Evolutionary conservation across 306 rosid genomes (phyloP).

Genomic region (Arachis stenosperma): DNA sequence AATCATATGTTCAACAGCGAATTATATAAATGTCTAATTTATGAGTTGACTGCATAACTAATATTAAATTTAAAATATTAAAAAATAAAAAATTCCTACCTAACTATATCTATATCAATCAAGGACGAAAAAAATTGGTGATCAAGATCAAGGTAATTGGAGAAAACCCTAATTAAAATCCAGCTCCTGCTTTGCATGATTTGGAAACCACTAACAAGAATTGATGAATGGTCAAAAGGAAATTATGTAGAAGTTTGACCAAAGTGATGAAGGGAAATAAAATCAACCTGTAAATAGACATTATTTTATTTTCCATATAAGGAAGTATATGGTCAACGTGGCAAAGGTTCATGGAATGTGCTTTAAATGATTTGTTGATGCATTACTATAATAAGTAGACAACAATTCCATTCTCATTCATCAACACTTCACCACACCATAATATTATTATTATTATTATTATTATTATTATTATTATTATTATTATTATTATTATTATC

Average conservation of each 20-base stretch:
- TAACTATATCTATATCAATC: no score
- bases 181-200: not conserved
- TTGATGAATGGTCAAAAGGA: not conserved
- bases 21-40: no score
- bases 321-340: constrained; percentile 24
- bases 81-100: no score
- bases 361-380: constrained; percentile 32
- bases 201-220: not conserved
- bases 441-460: not conserved
- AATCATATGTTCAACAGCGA: no score
- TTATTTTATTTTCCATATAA: constrained; percentile 18
- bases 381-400: constrained; percentile 35
- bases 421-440: not conserved
- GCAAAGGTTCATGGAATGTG: constrained; percentile 33
- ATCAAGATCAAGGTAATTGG: no score
- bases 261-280: not conserved
- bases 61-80: no score
- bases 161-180: not conserved
- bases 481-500: not conserved
- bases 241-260: not conserved
- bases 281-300: constrained; percentile 10
- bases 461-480: not conserved
- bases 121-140: no score
- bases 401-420: constrained; percentile 15
- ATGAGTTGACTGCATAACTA: no score